A percentile compares a stretch with the other conserved stretches of the same genome.
Conservation (phyloP, 2,329 filamentous ascomycete genomes). For the Emmonsia crescens region DNA sequence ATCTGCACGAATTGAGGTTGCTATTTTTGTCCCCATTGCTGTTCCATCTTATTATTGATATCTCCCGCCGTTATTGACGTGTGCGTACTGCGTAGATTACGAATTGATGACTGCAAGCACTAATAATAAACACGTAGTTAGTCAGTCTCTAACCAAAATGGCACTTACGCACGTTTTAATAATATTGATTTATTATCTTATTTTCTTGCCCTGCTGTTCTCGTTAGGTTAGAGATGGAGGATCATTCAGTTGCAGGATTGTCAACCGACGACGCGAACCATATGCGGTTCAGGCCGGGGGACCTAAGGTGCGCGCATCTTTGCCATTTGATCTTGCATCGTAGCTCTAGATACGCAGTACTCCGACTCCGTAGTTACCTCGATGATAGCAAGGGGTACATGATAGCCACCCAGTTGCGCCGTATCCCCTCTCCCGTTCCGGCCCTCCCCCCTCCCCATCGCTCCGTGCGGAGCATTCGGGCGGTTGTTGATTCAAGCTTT, state of each 20-base stretch:
- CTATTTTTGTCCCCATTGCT: too few species aligned
- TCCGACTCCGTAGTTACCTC: background rate
- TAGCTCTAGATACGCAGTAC: too few species aligned
- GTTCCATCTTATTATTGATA: too few species aligned
- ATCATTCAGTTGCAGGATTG: background rate
- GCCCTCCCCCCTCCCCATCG: too few species aligned
- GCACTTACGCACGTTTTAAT: background rate
- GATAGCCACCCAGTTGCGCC: background rate
- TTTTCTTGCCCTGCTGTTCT: background rate
- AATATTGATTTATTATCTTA: background rate
- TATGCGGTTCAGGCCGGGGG: too few species aligned
- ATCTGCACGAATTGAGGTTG: too few species aligned
- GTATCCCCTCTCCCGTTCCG: too few species aligned
- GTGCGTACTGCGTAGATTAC: too few species aligned
- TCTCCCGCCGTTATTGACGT: too few species aligned
- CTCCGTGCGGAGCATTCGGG: background rate
- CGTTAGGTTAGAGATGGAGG: too few species aligned
- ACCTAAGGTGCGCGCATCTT: background rate
- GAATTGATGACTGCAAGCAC: background rate
- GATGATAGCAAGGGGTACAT: background rate
- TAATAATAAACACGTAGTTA: background rate
- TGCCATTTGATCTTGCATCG: too few species aligned
- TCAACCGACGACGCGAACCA: too few species aligned
- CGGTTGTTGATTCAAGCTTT: background rate
- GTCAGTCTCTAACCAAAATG: background rate